Evolutionary conservation across 306 rosid species (phyloP).

Genomic region (Phaseolus lunatus): DNA sequence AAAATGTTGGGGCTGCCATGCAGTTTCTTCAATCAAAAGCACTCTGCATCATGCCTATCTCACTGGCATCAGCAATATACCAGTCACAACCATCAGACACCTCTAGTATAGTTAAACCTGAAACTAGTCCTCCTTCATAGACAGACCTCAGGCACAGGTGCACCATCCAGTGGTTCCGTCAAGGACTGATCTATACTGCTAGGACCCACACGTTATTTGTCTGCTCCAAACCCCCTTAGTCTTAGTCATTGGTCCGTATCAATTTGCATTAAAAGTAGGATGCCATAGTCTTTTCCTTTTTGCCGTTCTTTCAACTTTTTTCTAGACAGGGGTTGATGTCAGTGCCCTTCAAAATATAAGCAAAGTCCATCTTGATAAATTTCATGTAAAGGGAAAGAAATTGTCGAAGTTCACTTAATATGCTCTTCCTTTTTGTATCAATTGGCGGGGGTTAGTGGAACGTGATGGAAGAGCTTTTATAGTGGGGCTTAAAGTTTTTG

Average conservation of each 20-base stretch:
- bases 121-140: slow-evolving; percentile 84
- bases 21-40: slow-evolving; percentile 96
- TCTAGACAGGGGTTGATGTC: slow-evolving; percentile 74
- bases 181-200: slow-evolving; percentile 53
- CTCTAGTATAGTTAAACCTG: slow-evolving; percentile 84
- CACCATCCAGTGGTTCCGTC: slow-evolving; percentile 48
- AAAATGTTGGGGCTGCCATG: slow-evolving; percentile 94
- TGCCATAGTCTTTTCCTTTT: slow-evolving; percentile 70
- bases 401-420: slow-evolving; percentile 78
- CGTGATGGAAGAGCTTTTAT: slow-evolving; percentile 71
- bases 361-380: slow-evolving; percentile 64
- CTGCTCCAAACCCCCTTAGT: slow-evolving; percentile 60
- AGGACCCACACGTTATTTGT: slow-evolving; percentile 64
- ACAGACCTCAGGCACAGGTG: slow-evolving; percentile 38
- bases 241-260: slow-evolving; percentile 59
- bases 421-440: slow-evolving; percentile 63
- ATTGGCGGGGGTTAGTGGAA: slow-evolving; percentile 81
- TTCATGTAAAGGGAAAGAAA: slow-evolving; percentile 64
- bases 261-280: slow-evolving; percentile 94
- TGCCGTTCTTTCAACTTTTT: slow-evolving; percentile 69
- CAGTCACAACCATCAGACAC: slow-evolving; percentile 89
- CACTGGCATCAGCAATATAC: slow-evolving; percentile 92
- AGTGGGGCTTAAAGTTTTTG: slow-evolving; percentile 61
- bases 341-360: slow-evolving; percentile 69
- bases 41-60: slow-evolving; percentile 96